phyloP scores from a whole-genome alignment of 78 protist species.

The Cavenderia fasciculata region DNA sequence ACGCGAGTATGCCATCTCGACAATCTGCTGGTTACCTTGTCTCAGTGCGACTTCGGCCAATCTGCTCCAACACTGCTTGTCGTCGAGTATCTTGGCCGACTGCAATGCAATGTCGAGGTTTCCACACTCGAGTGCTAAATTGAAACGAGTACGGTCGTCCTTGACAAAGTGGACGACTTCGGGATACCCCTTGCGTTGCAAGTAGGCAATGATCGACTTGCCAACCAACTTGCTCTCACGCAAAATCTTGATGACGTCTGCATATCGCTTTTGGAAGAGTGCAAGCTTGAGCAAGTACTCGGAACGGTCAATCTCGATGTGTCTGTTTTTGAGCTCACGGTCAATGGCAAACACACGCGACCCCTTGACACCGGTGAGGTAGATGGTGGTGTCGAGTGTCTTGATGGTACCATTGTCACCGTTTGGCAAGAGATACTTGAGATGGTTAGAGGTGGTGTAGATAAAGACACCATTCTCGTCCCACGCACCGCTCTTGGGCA shows the following conservation, averaged over 20 bases:
- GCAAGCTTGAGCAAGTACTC: conserved; percentile 95
- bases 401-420: conserved; percentile 96
- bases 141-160: conserved; percentile 94
- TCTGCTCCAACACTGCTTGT: conserved; percentile 91
- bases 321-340: conserved; percentile 89
- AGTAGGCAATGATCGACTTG: conserved; percentile 95
- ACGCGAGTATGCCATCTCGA: conserved; percentile 93
- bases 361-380: conserved; percentile 83
- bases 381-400: conserved; percentile 95
- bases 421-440: conserved; percentile 93
- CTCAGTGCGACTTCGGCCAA: conserved; percentile 92
- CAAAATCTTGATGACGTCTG: conserved; percentile 90
- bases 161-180: conserved; percentile 93
- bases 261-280: conserved; percentile 79
- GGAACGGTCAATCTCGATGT: conserved; percentile 89
- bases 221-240: conserved; percentile 84
- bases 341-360: conserved; percentile 88
- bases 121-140: conserved; percentile 98
- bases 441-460: conserved; percentile 96
- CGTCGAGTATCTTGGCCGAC: conserved; percentile 88
- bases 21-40: conserved; percentile 96
- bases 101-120: conserved; percentile 94
- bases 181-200: conserved; percentile 92
- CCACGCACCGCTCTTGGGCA: conserved; percentile 96
- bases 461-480: conserved; percentile 92